These are phyloP conservation scores for Xylariaceae sp. DNA, from an alignment of 2,329 filamentous ascomycete genomes.

Conservation along the genomic window DNA sequence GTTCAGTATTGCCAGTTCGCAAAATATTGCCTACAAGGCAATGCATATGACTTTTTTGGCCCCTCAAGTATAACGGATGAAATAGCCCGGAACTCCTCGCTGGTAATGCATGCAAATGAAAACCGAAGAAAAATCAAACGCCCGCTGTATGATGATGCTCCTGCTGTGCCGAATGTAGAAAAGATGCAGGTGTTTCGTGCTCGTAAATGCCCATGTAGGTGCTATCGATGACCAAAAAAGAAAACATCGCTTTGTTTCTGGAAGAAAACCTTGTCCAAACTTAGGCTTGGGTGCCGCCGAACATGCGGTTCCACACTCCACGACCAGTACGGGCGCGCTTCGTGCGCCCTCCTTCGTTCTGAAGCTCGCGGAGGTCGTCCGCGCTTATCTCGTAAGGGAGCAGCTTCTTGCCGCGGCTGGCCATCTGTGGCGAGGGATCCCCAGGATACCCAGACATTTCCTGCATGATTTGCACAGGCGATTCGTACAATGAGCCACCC, in stretches of 20 bases:
- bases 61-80: constrained; percentile 1
- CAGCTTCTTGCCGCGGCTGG: constrained; percentile 28
- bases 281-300: constrained; percentile 36
- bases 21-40: no score
- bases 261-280: constrained; percentile 5
- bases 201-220: no score
- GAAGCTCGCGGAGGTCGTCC: constrained; percentile 47
- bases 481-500: constrained; percentile 42
- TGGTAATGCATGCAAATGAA: constrained; percentile 16
- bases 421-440: constrained; percentile 20
- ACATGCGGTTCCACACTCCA: constrained; percentile 50
- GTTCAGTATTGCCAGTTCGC: no score
- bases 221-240: no score
- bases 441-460: constrained; percentile 34
- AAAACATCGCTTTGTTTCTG: no score
- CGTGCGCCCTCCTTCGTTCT: constrained; percentile 40
- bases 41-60: constrained; percentile 3
- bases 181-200: no score
- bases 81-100: constrained; percentile 14
- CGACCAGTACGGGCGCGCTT: constrained; percentile 44
- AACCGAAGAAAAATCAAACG: no score
- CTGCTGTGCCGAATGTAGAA: no score
- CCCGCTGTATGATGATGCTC: no score
- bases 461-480: constrained; percentile 43
- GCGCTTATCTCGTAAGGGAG: constrained; percentile 52